Evolutionary conservation across 371 early-diverging fungal genomes (phyloP), one percentile per base, ranked within the genome.

Genomic region (Apophysomyces elegans): DNA sequence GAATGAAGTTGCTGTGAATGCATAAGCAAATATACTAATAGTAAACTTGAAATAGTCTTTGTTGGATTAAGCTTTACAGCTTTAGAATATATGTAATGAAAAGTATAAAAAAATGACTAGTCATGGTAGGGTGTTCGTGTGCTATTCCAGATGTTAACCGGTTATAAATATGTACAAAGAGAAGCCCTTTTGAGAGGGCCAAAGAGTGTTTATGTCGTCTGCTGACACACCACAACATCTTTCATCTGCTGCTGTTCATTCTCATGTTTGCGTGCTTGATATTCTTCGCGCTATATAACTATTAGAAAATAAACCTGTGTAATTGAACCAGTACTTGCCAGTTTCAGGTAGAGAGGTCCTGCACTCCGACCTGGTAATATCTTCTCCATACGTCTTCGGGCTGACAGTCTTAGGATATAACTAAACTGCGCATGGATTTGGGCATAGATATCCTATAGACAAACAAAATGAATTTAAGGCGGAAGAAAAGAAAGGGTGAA

Each of bases 371-470:
- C 81, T 5, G 69, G 69, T 11, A 67, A 67, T 1, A 81, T 46
- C 43, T 81, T 81, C 41, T 81, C 81, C 73, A 81, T 75, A 38
- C 81, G 68, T 62, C 80, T 76, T 54, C 76, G 68, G 9, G 77
- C 77, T 18, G 83, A 78, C 37, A 84, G 47, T 47, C 83, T 84
- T 13, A 87, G 71, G 38, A 80, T 84, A 57, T 79, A 83, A 56
- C 84, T 80, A 62, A 86, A 85, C 63, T 81, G 78, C 7, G 73
- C 75, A 67, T 87, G 88, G 38, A 87, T 74, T 47, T 82, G 77
- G 35, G 74, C 73, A 66, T 80, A 84, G 57, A 83, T 74, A 64
- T 85, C 79, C 82, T 85, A 65, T 35, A 26, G 32, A 26, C 12
- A 11, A 47, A 41, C 2, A 35, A n/a, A 35, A 43, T 21, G 39